Percentiles rank a stretch among this genome's conserved stretches.
phyloP scores from a whole-genome alignment of 257 asterid species.

The Apocynum venetum region DNA sequence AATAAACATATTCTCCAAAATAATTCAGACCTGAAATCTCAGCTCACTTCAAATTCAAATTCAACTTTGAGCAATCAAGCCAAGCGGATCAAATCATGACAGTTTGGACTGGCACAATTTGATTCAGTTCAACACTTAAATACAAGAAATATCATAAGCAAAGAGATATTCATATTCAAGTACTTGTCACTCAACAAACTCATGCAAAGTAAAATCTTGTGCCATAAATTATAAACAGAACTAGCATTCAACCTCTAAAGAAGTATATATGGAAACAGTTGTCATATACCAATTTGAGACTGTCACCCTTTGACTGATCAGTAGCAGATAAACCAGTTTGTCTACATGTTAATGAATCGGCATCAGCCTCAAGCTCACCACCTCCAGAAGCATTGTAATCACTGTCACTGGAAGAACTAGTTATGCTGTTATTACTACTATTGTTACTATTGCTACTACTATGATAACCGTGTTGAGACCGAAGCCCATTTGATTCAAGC shows the following conservation, averaged over 20 bases:
- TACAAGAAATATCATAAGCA: slow-evolving; percentile 1
- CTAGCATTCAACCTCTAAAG: not conserved
- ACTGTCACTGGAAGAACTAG: slow-evolving; percentile 89
- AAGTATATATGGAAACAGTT: slow-evolving; percentile 6
- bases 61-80: not conserved
- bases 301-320: slow-evolving; percentile 60
- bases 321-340: slow-evolving; percentile 84
- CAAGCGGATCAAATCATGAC: not conserved
- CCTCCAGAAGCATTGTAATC: slow-evolving; percentile 66
- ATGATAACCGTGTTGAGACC: slow-evolving; percentile 60
- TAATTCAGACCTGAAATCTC: not conserved
- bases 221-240: not conserved
- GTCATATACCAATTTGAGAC: slow-evolving; percentile 50
- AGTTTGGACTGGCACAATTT: not conserved
- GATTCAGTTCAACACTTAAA: not conserved
- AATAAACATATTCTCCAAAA: not conserved
- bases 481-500: slow-evolving; percentile 57
- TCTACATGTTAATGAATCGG: slow-evolving; percentile 81
- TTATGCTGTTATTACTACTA: slow-evolving; percentile 82
- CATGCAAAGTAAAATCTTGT: not conserved
- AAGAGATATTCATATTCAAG: not conserved
- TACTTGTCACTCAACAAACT: not conserved
- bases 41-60: not conserved
- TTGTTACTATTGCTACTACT: slow-evolving; percentile 91
- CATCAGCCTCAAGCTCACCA: slow-evolving; percentile 97